These are phyloP conservation scores for Eustoma russellianum DNA, from an alignment of 257 asterid species.

Conservation along the genomic window DNA sequence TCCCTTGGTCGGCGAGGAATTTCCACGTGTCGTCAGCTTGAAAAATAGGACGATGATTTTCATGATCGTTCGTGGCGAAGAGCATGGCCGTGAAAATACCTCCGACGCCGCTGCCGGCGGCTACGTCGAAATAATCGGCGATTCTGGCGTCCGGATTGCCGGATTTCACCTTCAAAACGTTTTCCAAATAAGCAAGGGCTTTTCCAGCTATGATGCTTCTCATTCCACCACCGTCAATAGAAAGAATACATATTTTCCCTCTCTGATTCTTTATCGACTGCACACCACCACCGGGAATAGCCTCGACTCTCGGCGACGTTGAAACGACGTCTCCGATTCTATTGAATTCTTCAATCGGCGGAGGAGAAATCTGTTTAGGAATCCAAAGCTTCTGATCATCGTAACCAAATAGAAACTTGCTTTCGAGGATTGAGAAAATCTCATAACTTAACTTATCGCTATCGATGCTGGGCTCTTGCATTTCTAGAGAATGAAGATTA, in stretches of 20 bases:
- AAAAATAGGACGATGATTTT: slow-evolving; percentile 43
- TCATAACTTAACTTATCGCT: slow-evolving; percentile 92
- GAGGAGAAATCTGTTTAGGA: slow-evolving; percentile 42
- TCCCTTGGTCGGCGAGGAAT: slow-evolving; percentile 65
- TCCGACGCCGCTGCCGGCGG: slow-evolving; percentile 88
- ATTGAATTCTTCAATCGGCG: slow-evolving; percentile 16
- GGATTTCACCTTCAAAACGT: slow-evolving; percentile 61
- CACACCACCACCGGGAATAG: slow-evolving; percentile 20
- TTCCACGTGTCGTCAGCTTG: slow-evolving; percentile 87
- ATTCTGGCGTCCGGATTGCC: slow-evolving; percentile 71
- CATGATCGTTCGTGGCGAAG: slow-evolving; percentile 51
- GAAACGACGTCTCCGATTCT: slow-evolving; percentile 7
- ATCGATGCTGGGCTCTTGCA: slow-evolving; percentile 77
- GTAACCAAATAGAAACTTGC: slow-evolving; percentile 84
- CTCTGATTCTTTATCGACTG: slow-evolving; percentile 53
- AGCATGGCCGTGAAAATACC: slow-evolving; percentile 92
- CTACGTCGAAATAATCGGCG: slow-evolving; percentile 91
- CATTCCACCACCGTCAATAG: slow-evolving; percentile 94
- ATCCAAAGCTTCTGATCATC: slow-evolving; percentile 78
- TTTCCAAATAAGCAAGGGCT: slow-evolving; percentile 70
- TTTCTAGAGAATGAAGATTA: slow-evolving; percentile 24
- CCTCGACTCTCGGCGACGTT: slow-evolving; percentile 11
- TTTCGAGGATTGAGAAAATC: slow-evolving; percentile 82
- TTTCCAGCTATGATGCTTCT: slow-evolving; percentile 62
- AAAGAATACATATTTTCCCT: slow-evolving; percentile 75